Base-by-base conservation (phyloP, 345 rosid genomes). In the Angophora floribunda region DNA sequence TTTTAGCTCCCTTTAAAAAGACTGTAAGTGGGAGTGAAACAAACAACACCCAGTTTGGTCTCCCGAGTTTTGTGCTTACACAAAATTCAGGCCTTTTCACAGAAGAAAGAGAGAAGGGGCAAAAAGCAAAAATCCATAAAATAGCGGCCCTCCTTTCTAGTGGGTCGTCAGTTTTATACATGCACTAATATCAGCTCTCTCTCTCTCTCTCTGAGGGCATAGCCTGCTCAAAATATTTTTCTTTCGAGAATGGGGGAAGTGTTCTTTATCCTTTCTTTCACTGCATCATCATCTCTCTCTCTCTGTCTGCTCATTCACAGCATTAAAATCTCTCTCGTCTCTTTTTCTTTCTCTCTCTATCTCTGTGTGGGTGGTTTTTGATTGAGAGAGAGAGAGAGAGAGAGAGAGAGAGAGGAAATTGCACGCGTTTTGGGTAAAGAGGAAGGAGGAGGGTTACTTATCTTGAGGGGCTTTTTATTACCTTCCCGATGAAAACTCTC, bases 11-110 rank as follows among this genome's bases (percentile, higher is more conserved):
- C 84, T 41, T 75, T 21, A 75, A 75, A 75, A 75, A 75, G 84
- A 21, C 84, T 41, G 82, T 19, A 19, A 75, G 84, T 75, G 84
- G 49, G 49, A 75, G 84, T 75, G 84, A 41, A 75, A 75, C 84
- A 9, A 41, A 41, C 82, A 36, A 45, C 85, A 63, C 67, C 87
- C 86, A 53, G 87, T 93, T 94, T 90, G 91, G 91, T 88, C 99
- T 96, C 99, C 98, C 99, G 99, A 92, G 95, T 94, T 94, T 95
- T 96, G 94, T 90, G 99, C 98, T 93, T 75, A 75, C 84, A 75
- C 84, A 75, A 41, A 75, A 49, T 41, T 75, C 84, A 75, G 84
- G 84, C 84, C 49, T 41, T 75, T 75, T 75, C 84, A 86, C 95
- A 91, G 92, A 89, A 91, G 91, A 90, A 96, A 95, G 95, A 95